Evolutionary conservation across 2,329 filamentous ascomycete species (phyloP).

Genomic region (Parastagonospora nodorum): DNA sequence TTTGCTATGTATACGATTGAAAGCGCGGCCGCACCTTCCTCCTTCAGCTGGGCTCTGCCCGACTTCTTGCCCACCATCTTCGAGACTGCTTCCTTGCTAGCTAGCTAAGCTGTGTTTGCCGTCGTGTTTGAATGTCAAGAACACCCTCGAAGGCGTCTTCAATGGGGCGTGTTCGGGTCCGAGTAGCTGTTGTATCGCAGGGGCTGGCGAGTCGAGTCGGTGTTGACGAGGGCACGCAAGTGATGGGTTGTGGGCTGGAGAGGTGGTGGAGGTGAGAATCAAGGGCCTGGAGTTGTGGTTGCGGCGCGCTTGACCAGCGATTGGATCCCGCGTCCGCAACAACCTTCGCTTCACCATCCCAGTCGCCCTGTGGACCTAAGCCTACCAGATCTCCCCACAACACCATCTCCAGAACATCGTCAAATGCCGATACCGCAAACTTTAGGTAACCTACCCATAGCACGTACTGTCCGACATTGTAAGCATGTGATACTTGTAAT

Average conservation of each 20-base stretch:
- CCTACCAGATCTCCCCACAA: not conserved
- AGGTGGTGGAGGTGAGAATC: conserved; percentile 6
- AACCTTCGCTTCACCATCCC: conserved; percentile 11
- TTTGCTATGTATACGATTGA: not conserved
- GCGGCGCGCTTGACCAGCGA: conserved; percentile 17
- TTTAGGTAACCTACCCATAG: not conserved
- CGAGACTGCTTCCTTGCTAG: too few species aligned
- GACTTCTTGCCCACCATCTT: conserved; percentile 70
- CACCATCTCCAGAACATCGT: not conserved
- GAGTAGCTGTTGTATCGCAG: too few species aligned
- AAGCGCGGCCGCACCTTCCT: conserved; percentile 55
- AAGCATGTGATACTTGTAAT: too few species aligned
- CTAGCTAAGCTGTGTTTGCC: not conserved
- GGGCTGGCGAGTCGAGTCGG: too few species aligned
- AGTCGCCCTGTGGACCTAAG: conserved; percentile 5
- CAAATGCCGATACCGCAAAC: not conserved
- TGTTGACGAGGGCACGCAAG: not conserved
- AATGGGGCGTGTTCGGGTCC: not conserved
- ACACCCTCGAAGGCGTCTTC: not conserved
- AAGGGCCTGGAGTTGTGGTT: conserved; percentile 6
- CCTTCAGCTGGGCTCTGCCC: conserved; percentile 63
- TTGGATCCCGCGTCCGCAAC: conserved; percentile 22
- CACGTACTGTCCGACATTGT: too few species aligned
- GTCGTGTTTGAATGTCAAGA: too few species aligned
- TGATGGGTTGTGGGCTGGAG: conserved; percentile 1